phyloP scores from a whole-genome alignment of 495 filamentous ascomycete genomes.

The Copromyces sp. region DNA sequence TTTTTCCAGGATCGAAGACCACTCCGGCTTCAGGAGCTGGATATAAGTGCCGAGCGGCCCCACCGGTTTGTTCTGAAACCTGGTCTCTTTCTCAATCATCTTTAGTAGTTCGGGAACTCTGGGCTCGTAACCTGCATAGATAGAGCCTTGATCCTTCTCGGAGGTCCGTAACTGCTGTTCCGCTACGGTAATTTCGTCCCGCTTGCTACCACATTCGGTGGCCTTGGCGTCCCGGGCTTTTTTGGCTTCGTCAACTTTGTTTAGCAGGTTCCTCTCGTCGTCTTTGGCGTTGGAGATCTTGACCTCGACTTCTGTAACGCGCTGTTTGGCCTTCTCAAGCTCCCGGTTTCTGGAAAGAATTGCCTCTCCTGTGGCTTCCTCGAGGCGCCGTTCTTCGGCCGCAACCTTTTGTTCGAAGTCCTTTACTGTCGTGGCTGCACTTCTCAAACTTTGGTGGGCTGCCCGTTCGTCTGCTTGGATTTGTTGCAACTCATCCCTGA shows the following conservation, averaged over 20 bases:
- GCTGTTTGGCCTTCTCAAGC: slow-evolving; percentile 39
- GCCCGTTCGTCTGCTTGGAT: slow-evolving; percentile 39
- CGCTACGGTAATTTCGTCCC: slow-evolving; percentile 40
- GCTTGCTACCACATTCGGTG: slow-evolving; percentile 30
- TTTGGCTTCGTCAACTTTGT: slow-evolving; percentile 22
- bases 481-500: slow-evolving; percentile 17
- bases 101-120: slow-evolving; percentile 53
- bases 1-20: slow-evolving; percentile 75
- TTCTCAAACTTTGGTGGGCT: slow-evolving; percentile 30
- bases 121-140: slow-evolving; percentile 44
- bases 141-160: slow-evolving; percentile 19
- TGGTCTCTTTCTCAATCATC: slow-evolving; percentile 53
- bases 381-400: slow-evolving; percentile 35
- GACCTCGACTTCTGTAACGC: slow-evolving; percentile 32
- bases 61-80: slow-evolving; percentile 62
- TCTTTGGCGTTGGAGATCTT: slow-evolving; percentile 28
- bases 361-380: slow-evolving; percentile 44
- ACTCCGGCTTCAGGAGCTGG: slow-evolving; percentile 64
- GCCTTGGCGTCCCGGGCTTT: slow-evolving; percentile 32
- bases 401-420: slow-evolving; percentile 28
- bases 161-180: slow-evolving; percentile 26
- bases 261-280: slow-evolving; percentile 21
- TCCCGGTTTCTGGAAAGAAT: slow-evolving; percentile 27
- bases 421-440: slow-evolving; percentile 24
- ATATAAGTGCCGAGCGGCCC: slow-evolving; percentile 76